phyloP scores from a whole-genome alignment of 164 flowering plant genomes.

The Vitis vinifera region DNA sequence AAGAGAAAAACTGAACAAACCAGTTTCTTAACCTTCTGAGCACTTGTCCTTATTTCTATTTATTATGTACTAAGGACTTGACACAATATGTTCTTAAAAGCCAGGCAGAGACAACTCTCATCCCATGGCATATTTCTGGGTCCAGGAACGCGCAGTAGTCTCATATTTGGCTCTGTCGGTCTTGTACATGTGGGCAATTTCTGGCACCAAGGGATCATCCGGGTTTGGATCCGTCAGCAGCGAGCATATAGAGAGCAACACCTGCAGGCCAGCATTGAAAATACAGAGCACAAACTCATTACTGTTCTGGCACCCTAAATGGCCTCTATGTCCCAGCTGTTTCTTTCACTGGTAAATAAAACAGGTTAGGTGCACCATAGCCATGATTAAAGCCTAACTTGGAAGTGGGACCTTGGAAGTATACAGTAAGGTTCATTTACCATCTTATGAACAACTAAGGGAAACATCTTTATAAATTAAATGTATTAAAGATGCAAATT shows the following conservation, averaged over 20 bases:
- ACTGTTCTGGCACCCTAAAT: no score
- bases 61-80: no score
- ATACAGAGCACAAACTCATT: no score
- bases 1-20: neutral
- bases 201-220: conserved; percentile 71
- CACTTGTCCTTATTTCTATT: neutral
- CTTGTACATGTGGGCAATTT: conserved; percentile 69
- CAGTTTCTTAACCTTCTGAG: conserved; percentile 3
- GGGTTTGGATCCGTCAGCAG: conserved; percentile 68
- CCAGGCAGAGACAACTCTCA: conserved; percentile 8
- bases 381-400: no score
- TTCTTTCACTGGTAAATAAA: no score
- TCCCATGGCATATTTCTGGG: conserved; percentile 71
- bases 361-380: no score
- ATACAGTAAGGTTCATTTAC: no score
- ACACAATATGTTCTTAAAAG: no score
- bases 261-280: conserved; percentile 30
- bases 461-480: neutral
- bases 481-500: neutral
- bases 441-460: neutral
- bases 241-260: conserved; percentile 58
- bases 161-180: conserved; percentile 61
- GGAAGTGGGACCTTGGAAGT: no score
- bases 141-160: conserved; percentile 59
- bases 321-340: no score